These are phyloP conservation scores for Gynochthodes officinalis DNA, from an alignment of 257 asterid genomes.

Conservation along the genomic window DNA sequence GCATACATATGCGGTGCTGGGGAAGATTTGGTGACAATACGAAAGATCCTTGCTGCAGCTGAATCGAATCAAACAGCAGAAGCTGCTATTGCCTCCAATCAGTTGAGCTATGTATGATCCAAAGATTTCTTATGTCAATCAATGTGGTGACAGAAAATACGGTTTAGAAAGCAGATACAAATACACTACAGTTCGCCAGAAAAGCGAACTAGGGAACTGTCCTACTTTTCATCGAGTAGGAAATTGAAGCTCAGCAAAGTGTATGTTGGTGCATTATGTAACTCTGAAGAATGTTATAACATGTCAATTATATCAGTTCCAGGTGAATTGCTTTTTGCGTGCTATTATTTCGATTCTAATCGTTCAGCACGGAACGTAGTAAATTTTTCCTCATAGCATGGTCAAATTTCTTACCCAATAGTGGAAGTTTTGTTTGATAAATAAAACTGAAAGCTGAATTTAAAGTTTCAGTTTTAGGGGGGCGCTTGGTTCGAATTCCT, in stretches of 20 bases:
- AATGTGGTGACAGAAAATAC: neutral
- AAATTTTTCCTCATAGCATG: too few relatives aligned
- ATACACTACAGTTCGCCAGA: neutral
- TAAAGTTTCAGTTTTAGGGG: too few relatives aligned
- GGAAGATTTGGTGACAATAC: constrained; percentile 59
- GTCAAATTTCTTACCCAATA: too few relatives aligned
- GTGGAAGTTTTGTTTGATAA: too few relatives aligned
- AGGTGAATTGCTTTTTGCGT: neutral
- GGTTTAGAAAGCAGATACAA: neutral
- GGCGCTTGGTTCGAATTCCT: too few relatives aligned
- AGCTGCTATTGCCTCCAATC: constrained; percentile 32
- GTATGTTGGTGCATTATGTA: neutral
- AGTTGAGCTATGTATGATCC: constrained; percentile 56
- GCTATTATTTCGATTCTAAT: too few relatives aligned
- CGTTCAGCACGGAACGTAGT: too few relatives aligned
- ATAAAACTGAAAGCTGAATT: too few relatives aligned
- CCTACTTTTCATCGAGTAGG: neutral
- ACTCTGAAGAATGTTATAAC: neutral
- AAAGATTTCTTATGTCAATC: neutral
- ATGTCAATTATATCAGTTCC: neutral
- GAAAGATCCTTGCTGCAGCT: constrained; percentile 36
- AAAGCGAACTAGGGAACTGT: neutral
- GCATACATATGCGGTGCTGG: constrained; percentile 83
- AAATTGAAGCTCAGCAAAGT: constrained; percentile 4
- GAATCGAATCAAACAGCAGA: constrained; percentile 26